Evolutionary conservation across 768 basidiomycete species (phyloP), one percentile per base, ranked within the genome.

Genomic region (Lactarius hatsudake): DNA sequence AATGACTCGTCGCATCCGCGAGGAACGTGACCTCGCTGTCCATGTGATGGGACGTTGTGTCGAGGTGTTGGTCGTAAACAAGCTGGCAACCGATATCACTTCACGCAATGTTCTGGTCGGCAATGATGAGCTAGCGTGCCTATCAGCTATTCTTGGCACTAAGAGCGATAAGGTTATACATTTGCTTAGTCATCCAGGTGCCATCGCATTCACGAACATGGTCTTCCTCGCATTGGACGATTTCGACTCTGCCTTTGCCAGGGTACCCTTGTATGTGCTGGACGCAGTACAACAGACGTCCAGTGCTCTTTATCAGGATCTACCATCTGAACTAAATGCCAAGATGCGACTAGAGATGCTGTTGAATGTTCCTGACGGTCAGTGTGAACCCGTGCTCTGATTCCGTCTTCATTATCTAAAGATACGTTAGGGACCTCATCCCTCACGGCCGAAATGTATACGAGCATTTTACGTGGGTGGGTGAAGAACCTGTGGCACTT

Each of bases 201-300:
- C 23, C 48, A 23, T 51, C 4, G 48, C 26, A 26, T 15, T 15
- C 6, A 53, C 13, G 5, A 53, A 7, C 6, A 26, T 26, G 17
- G 6, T 18, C 17, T 18, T 7, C 17, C 17, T 17, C 40, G 48
- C 48, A 17, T 15, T 26, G 23, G 51, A 2, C 26, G 0, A 53
- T 26, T 0, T 15, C 51, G 0, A 2, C 13, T 13, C 12, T 5
- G 5, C 1, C 2, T 2, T 0, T 10, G 10, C 0, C 2, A 51
- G 0, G 5, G 23, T 26, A 10, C 51, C 51, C 5, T 15, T 4
- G 23, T 4, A 51, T 51, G 23, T 23, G 4, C 45, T n/a, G 8
- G n/a, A 48, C 5, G 2, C n/a, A 1, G 5, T 23, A 0, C 48
- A 6, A 51, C n/a, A 51, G 48, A 51, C 48, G 5, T 2, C 2